Evolutionary conservation across 306 rosid genomes (phyloP), one percentile per base, ranked within the genome.

Genomic region (Purshia tridentata): DNA sequence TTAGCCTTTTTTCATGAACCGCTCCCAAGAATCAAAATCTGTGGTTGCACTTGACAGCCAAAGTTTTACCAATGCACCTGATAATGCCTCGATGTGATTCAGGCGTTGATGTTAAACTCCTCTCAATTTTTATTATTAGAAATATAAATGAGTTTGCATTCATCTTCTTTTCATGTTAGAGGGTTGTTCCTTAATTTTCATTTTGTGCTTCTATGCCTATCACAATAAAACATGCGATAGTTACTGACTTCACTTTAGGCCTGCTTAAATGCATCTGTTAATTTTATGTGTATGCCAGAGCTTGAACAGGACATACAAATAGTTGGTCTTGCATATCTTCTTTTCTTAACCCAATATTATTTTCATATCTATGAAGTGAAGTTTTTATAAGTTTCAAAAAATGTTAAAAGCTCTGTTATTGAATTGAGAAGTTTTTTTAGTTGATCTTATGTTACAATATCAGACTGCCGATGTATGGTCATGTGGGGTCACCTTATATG

Each of bases 381-480:
- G 42, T 41, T 40, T 60, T 54, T 41, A 42, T 41, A 6, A 41
- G 20, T 42, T 37, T 6, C 49, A 46, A 59, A 35, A 46, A 46
- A 10, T 49, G 60, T 48, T 6, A 54, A 2, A 46, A 11, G 4
- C 39, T 11, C 7, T 51, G 18, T 61, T 52, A 20, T 66, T 39
- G 35, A 29, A 39, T 77, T 5, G 67, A 71, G 39, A 41, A 44
- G 15, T 55, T 55, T 72, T 56, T 76, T 10, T 75, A n/a, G 49
- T 73, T 20, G 69, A 58, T 68, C 72, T 58, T 52, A 48, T 73
- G 22, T 73, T 81, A 55, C 52, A 76, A 49, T 74, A 67, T 73
- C 89, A 93, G 98, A 77, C 84, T 73, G 97, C 98, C 64, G 98
- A 90, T 90, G 97, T 93, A 44, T 93, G 98, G 98, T 93, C 98